phyloP scores from a whole-genome alignment of 1,139 yeast species.

The Nakaseomyces bracarensis region DNA sequence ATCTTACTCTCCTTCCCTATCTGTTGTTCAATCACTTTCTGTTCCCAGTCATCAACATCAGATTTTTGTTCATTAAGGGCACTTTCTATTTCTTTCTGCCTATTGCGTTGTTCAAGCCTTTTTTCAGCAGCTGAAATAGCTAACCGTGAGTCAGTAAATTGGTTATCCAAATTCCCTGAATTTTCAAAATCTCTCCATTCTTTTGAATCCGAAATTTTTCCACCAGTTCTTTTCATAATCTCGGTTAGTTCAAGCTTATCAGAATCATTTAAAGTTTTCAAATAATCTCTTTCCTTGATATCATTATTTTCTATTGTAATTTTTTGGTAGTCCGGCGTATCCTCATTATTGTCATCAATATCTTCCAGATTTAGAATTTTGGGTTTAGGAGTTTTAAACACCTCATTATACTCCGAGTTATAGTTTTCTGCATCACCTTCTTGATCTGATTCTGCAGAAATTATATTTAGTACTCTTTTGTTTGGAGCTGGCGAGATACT shows the following conservation, averaged over 20 bases:
- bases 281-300: conserved; percentile 20
- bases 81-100: conserved; percentile 14
- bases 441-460: neutral
- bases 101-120: conserved; percentile 8
- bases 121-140: conserved; percentile 16
- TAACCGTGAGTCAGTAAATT: conserved; percentile 2
- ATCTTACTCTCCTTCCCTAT: neutral
- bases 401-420: neutral
- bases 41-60: neutral
- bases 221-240: conserved; percentile 16
- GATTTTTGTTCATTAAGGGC: conserved; percentile 12
- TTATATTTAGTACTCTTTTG: neutral
- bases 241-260: conserved; percentile 21
- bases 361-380: conserved; percentile 9
- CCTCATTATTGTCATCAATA: conserved; percentile 12
- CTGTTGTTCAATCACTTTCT: neutral
- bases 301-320: neutral
- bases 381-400: neutral
- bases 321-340: neutral
- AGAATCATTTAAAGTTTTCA: conserved; percentile 18
- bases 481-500: conserved; percentile 1
- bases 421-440: conserved; percentile 7
- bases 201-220: conserved; percentile 8
- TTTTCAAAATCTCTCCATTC: conserved; percentile 11
- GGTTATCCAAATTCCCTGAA: conserved; percentile 7